Conservation (phyloP, 768 basidiomycete genomes). For the Lactarius sp. region DNA sequence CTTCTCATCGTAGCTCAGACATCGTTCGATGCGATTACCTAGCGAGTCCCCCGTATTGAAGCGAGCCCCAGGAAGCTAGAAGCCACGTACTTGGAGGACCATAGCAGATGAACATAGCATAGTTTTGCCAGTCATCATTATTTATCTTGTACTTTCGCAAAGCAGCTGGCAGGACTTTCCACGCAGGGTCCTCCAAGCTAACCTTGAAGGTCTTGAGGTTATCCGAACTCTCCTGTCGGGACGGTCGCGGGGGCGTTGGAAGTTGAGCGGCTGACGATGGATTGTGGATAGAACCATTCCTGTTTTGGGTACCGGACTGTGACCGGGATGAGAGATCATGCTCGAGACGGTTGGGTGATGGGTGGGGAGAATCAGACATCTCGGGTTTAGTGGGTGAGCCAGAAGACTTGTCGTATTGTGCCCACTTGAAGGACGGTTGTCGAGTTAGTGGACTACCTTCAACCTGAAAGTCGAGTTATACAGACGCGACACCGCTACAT, state of each 20-base stretch:
- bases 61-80: background rate
- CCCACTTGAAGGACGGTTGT: slow-evolving; percentile 88
- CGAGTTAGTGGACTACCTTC: slow-evolving; percentile 51
- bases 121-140: slow-evolving; percentile 97
- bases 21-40: slow-evolving; percentile 85
- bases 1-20: slow-evolving; percentile 96
- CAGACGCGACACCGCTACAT: slow-evolving; percentile 33
- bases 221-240: slow-evolving; percentile 59
- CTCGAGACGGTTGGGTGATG: slow-evolving; percentile 73
- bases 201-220: slow-evolving; percentile 96
- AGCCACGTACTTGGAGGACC: slow-evolving; percentile 70
- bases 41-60: background rate
- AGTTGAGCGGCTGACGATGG: slow-evolving; percentile 11
- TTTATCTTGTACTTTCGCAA: slow-evolving; percentile 99
- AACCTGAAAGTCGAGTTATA: slow-evolving; percentile 21
- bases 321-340: slow-evolving; percentile 46
- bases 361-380: slow-evolving; percentile 65
- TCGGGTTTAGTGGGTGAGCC: slow-evolving; percentile 79
- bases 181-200: slow-evolving; percentile 95
- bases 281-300: slow-evolving; percentile 9
- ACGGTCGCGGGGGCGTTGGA: slow-evolving; percentile 40
- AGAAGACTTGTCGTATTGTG: slow-evolving; percentile 67
- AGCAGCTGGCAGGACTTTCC: slow-evolving; percentile 97
- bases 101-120: slow-evolving; percentile 99
- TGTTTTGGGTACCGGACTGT: slow-evolving; percentile 16